Percentiles rank a stretch among this genome's conserved stretches.
These are phyloP conservation scores for Diplodia intermedia DNA, from an alignment of 2,329 filamentous ascomycete species.

Conservation along the genomic window DNA sequence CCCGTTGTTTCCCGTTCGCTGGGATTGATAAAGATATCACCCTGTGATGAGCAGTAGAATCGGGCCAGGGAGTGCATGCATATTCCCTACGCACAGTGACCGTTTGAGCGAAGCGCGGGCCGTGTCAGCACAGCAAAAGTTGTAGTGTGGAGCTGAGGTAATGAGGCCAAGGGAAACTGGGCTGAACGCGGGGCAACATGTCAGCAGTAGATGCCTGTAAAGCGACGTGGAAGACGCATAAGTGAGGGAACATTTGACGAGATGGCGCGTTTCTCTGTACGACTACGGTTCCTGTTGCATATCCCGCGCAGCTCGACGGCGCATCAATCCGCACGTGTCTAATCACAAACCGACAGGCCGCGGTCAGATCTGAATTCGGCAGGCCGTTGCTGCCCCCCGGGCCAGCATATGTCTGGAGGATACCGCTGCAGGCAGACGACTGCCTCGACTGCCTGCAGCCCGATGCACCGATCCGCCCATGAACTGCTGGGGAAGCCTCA, in stretches of 20 bases:
- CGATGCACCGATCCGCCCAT: not conserved
- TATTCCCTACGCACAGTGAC: slow-evolving; percentile 4
- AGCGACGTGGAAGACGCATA: slow-evolving; percentile 2
- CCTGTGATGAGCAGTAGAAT: slow-evolving; percentile 21
- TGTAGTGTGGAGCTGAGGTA: slow-evolving; percentile 36
- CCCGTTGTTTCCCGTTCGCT: slow-evolving; percentile 19
- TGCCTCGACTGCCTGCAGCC: slow-evolving; percentile 20
- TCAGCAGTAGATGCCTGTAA: slow-evolving; percentile 11
- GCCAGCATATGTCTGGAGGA: slow-evolving; percentile 16
- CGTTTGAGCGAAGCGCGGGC: slow-evolving; percentile 1
- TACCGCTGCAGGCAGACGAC: slow-evolving; percentile 5
- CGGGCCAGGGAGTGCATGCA: slow-evolving; percentile 18
- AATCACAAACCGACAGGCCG: slow-evolving; percentile 16
- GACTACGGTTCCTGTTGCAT: slow-evolving; percentile 14
- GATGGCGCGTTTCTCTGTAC: slow-evolving; percentile 6
- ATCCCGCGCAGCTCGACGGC: not conserved
- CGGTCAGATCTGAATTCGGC: slow-evolving; percentile 24
- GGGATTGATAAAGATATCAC: not conserved
- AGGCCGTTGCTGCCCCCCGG: slow-evolving; percentile 12
- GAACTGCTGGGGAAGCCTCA: not conserved
- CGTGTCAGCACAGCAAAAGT: slow-evolving; percentile 40
- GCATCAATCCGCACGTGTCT: slow-evolving; percentile 7
- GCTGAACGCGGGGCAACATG: slow-evolving; percentile 29
- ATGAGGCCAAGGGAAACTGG: slow-evolving; percentile 33
- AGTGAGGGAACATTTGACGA: slow-evolving; percentile 4